phyloP scores from a whole-genome alignment of 83 land plant species.

The Picea abies region DNA sequence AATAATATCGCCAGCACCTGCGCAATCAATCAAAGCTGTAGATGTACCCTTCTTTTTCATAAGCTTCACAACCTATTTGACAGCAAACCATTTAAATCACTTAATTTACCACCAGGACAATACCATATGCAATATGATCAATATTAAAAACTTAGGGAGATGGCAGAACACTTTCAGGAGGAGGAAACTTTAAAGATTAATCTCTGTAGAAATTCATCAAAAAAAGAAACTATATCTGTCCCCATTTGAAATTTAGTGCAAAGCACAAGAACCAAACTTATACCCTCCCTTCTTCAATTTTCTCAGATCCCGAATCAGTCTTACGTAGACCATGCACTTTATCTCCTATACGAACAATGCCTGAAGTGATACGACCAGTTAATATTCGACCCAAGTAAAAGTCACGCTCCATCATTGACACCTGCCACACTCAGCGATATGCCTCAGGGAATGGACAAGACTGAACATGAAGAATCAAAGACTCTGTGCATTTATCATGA shows the following conservation, averaged over 20 bases:
- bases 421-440: constrained; percentile 37
- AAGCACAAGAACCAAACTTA: background rate
- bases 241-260: background rate
- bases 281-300: constrained; percentile 92
- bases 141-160: background rate
- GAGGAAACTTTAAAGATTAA: background rate
- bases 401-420: constrained; percentile 98
- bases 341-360: constrained; percentile 81
- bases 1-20: constrained; percentile 96
- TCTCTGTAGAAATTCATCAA: background rate
- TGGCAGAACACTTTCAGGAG: background rate
- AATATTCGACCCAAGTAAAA: constrained; percentile 89
- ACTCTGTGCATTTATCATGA: no score
- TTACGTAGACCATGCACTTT: constrained; percentile 79
- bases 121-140: background rate
- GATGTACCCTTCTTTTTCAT: constrained; percentile 89
- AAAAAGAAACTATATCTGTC: background rate
- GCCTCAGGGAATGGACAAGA: no score
- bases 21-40: constrained; percentile 62
- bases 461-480: background rate
- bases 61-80: constrained; percentile 40
- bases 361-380: constrained; percentile 89
- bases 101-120: background rate
- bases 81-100: background rate
- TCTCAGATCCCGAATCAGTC: constrained; percentile 22